These are phyloP conservation scores for Fraxinus paxiana DNA, from an alignment of 305 asterid species.

Conservation along the genomic window DNA sequence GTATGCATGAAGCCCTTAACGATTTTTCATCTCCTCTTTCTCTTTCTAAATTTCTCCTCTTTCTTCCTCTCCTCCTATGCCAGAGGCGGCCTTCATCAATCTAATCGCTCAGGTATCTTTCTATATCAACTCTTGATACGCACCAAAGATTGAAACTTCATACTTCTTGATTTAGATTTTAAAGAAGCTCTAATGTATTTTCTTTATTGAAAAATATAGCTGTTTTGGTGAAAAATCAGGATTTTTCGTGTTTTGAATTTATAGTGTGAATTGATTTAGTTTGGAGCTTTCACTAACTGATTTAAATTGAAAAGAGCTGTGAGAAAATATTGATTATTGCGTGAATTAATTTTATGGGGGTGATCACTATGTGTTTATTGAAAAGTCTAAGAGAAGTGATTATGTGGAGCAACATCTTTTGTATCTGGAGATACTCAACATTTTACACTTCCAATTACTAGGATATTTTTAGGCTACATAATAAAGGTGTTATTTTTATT, in stretches of 20 bases:
- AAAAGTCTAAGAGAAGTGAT: background rate
- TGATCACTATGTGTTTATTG: background rate
- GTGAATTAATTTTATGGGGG: background rate
- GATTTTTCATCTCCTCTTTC: conserved; percentile 34
- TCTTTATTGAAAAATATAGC: background rate
- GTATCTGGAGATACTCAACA: background rate
- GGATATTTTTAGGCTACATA: background rate
- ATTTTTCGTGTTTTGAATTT: background rate
- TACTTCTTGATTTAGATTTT: background rate
- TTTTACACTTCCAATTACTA: background rate
- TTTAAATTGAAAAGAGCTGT: background rate
- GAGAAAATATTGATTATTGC: background rate
- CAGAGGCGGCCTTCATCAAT: conserved; percentile 32
- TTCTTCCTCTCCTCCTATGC: conserved; percentile 37
- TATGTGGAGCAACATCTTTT: background rate
- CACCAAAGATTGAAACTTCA: background rate
- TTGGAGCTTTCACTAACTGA: conserved; percentile 1
- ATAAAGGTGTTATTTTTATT: background rate
- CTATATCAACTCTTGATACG: background rate
- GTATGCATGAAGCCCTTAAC: conserved; percentile 23
- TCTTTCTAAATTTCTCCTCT: conserved; percentile 35
- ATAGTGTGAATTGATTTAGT: background rate
- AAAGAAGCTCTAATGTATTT: conserved; percentile 1
- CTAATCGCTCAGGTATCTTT: conserved; percentile 39
- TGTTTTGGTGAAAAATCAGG: background rate